These are phyloP conservation scores for Oropetium thomaeum DNA, from an alignment of 176 grass and related monocot species.

Conservation along the genomic window DNA sequence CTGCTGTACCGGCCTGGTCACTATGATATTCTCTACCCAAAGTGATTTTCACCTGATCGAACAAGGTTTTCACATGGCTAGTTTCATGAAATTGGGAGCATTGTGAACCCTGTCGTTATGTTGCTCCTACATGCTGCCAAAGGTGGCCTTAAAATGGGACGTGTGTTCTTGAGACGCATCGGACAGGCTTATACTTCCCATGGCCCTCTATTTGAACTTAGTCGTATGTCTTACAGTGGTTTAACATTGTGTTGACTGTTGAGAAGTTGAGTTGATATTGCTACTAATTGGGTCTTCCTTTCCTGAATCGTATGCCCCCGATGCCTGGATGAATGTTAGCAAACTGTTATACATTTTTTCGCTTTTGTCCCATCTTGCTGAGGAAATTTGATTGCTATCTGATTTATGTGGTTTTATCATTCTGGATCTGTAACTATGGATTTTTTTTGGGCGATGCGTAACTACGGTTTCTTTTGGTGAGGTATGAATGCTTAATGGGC, in stretches of 20 bases:
- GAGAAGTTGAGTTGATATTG: constrained; percentile 25
- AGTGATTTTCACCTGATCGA: constrained; percentile 21
- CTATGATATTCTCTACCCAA: constrained; percentile 93
- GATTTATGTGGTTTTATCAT: background rate
- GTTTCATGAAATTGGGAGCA: constrained; percentile 12
- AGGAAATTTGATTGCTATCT: background rate
- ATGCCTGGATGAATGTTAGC: background rate
- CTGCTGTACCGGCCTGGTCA: constrained; percentile 94
- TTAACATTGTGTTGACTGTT: constrained; percentile 37
- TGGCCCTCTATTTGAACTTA: constrained; percentile 22
- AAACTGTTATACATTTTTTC: too few relatives aligned
- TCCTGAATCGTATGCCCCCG: background rate
- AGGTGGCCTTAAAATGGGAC: constrained; percentile 51
- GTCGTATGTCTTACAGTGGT: constrained; percentile 21
- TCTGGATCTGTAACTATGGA: background rate
- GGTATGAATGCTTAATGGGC: background rate
- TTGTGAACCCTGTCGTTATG: constrained; percentile 37
- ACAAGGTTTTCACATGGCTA: constrained; percentile 2
- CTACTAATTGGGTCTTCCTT: background rate
- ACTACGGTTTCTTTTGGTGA: background rate
- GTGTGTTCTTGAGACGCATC: constrained; percentile 14
- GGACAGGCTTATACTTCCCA: constrained; percentile 7
- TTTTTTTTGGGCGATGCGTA: background rate
- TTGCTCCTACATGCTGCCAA: constrained; percentile 50
- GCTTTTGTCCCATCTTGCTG: constrained; percentile 4